Evolutionary conservation across 768 basidiomycete genomes (phyloP).

Genomic region (Suillus decipiens): DNA sequence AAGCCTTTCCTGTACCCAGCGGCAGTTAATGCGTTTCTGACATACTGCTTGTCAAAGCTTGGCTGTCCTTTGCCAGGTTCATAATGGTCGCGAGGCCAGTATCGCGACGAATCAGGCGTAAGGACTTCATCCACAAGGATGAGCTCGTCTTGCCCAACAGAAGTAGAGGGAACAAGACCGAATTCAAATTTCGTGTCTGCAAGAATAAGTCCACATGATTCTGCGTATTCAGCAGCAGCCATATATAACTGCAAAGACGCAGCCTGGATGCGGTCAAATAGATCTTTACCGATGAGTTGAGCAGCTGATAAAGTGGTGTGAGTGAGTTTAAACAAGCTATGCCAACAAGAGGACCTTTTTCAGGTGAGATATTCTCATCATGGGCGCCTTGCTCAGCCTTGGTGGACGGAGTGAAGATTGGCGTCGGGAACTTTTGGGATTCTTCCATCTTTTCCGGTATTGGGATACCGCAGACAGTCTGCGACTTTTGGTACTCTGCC

Average conservation of each 20-base stretch:
- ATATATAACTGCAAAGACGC: constrained; percentile 68
- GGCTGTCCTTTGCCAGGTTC: constrained; percentile 73
- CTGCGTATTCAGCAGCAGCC: constrained; percentile 74
- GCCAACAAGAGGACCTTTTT: constrained; percentile 51
- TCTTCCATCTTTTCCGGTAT: constrained; percentile 80
- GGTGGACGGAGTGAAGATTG: constrained; percentile 95
- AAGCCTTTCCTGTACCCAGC: constrained; percentile 76
- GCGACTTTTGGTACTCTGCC: constrained; percentile 86
- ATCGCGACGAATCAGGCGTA: constrained; percentile 96
- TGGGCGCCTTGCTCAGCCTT: constrained; percentile 94
- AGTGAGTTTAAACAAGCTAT: neutral
- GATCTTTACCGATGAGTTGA: constrained; percentile 62
- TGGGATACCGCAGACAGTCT: constrained; percentile 85
- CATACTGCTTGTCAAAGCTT: constrained; percentile 96
- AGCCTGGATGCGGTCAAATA: constrained; percentile 61
- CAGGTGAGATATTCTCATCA: constrained; percentile 94
- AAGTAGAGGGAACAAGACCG: constrained; percentile 61
- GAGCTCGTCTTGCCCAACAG: constrained; percentile 45
- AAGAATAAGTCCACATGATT: constrained; percentile 80
- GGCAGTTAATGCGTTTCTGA: constrained; percentile 84
- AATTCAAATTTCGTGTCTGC: constrained; percentile 99
- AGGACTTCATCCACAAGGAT: constrained; percentile 96
- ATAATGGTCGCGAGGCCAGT: constrained; percentile 87
- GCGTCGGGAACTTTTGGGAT: constrained; percentile 76
- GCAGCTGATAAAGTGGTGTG: constrained; percentile 24